A percentile compares a stretch with the other conserved stretches of the same genome.
Evolutionary conservation across 73 alveolate genomes (phyloP).

Genomic region (Tetrahymena elliotti): DNA sequence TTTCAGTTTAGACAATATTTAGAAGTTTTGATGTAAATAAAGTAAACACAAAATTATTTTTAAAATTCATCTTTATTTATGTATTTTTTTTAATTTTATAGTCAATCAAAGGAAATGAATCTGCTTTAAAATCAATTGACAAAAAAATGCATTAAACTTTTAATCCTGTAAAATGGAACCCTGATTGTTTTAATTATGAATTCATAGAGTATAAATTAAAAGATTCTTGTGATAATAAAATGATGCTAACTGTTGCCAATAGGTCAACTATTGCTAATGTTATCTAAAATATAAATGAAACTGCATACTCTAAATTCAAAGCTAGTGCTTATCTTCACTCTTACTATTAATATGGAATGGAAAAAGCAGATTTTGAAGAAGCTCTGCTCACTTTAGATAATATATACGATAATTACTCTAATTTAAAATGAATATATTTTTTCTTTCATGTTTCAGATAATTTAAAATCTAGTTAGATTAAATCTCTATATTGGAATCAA

Average conservation of each 20-base stretch:
- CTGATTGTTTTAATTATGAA: slow-evolving; percentile 31
- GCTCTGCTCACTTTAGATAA: slow-evolving; percentile 14
- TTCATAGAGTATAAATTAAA: slow-evolving; percentile 12
- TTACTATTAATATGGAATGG: slow-evolving; percentile 39
- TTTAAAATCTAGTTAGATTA: no score
- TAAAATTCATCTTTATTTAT: background rate
- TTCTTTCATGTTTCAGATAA: background rate
- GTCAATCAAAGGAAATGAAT: slow-evolving; percentile 20
- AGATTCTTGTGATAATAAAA: slow-evolving; percentile 28
- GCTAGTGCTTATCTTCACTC: slow-evolving; percentile 36
- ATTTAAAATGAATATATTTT: background rate
- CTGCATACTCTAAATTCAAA: slow-evolving; percentile 12
- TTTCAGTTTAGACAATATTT: background rate
- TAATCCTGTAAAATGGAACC: slow-evolving; percentile 39
- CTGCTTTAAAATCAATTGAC: slow-evolving; percentile 27
- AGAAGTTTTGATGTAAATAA: background rate
- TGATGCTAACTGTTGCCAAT: slow-evolving; percentile 30
- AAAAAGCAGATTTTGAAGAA: slow-evolving; percentile 9
- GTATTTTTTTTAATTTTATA: background rate
- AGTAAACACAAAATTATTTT: background rate
- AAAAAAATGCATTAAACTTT: slow-evolving; percentile 19
- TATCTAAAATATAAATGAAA: slow-evolving; percentile 11
- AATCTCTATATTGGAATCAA: no score
- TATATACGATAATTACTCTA: slow-evolving; percentile 5
- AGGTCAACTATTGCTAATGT: slow-evolving; percentile 12